Percentiles rank a stretch among this genome's conserved stretches.
These are phyloP conservation scores for Mrakia frigida DNA, from an alignment of 768 basidiomycete genomes.

Conservation along the genomic window DNA sequence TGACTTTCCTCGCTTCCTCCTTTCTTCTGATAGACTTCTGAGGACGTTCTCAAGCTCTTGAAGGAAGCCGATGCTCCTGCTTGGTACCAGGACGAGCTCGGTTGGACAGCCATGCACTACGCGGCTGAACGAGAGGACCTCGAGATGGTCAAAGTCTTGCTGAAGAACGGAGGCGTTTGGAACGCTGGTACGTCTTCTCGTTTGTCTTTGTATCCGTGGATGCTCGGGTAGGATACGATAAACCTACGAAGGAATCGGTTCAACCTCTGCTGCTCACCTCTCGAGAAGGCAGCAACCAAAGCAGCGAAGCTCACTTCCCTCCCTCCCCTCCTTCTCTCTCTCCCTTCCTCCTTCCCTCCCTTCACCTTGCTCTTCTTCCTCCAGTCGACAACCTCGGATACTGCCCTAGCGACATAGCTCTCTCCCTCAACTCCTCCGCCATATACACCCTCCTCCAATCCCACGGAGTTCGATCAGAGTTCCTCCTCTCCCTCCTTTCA, in stretches of 20 bases:
- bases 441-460: constrained; percentile 79
- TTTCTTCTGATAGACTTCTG: not conserved
- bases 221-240: too few relatives aligned
- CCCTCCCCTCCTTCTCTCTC: too few relatives aligned
- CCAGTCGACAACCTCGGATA: constrained; percentile 69
- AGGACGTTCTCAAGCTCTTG: constrained; percentile 21
- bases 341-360: too few relatives aligned
- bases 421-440: constrained; percentile 70
- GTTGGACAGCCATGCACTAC: constrained; percentile 32
- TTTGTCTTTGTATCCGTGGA: not conserved
- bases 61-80: constrained; percentile 31
- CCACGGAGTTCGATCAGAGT: constrained; percentile 85
- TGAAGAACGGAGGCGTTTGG: constrained; percentile 85
- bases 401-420: constrained; percentile 84
- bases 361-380: not conserved
- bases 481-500: constrained; percentile 55
- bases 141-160: constrained; percentile 59
- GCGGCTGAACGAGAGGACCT: constrained; percentile 57
- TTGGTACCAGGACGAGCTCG: constrained; percentile 33
- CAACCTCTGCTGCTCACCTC: too few relatives aligned
- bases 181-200: constrained; percentile 56
- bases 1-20: not conserved
- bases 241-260: too few relatives aligned
- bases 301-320: too few relatives aligned
- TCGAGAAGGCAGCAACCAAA: too few relatives aligned